A percentile compares a stretch with the other conserved stretches of the same genome.
phyloP scores from a whole-genome alignment of 352 stramenopile genomes.

The Phytopythium aichiense region DNA sequence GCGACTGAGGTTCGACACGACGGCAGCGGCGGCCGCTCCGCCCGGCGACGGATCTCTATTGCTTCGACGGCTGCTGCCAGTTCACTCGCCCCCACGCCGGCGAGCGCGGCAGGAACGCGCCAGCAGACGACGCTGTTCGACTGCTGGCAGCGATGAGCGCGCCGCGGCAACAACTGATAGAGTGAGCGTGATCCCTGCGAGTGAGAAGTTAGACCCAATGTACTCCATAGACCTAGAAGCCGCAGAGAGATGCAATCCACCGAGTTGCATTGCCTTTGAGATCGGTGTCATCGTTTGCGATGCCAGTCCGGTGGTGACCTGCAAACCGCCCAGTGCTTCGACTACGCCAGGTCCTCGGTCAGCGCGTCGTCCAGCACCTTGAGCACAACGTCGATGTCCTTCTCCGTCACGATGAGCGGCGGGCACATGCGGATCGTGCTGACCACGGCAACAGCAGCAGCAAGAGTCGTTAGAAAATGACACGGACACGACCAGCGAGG shows the following conservation, averaged over 20 bases:
- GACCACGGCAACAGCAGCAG: constrained; percentile 5
- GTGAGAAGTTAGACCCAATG: too few species aligned
- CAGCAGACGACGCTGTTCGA: constrained; percentile 33
- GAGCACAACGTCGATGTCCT: constrained; percentile 75
- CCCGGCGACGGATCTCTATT: not conserved
- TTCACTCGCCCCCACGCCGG: not conserved
- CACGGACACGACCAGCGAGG: constrained; percentile 1
- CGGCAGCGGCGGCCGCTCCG: not conserved
- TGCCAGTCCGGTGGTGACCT: not conserved
- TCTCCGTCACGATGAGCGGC: constrained; percentile 74
- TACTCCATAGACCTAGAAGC: too few species aligned
- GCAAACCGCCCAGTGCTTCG: not conserved
- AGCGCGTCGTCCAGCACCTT: constrained; percentile 64
- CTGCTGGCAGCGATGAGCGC: constrained; percentile 24
- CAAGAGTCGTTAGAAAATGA: not conserved
- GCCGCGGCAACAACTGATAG: not conserved
- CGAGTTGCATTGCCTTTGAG: not conserved
- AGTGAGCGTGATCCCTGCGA: not conserved
- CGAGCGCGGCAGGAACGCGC: not conserved
- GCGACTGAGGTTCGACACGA: not conserved
- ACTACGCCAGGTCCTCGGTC: constrained; percentile 49
- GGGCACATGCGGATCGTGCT: constrained; percentile 81
- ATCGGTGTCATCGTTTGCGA: not conserved
- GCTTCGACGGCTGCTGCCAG: not conserved
- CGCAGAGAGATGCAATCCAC: not conserved